These are phyloP conservation scores for Lasiodiplodia hormozganensis DNA, from an alignment of 2,329 filamentous ascomycete genomes.

Conservation along the genomic window DNA sequence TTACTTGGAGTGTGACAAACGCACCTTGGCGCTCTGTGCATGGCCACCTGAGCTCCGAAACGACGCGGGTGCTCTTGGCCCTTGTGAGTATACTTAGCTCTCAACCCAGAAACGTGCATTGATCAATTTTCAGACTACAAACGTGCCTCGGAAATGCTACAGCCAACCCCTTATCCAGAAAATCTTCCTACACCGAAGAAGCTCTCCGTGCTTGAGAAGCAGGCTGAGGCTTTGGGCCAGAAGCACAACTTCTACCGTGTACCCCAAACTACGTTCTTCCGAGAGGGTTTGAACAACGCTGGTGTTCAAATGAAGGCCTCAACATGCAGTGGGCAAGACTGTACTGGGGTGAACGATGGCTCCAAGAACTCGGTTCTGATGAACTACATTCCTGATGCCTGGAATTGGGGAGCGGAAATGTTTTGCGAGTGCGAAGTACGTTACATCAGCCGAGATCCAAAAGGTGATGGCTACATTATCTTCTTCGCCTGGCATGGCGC, in stretches of 20 bases:
- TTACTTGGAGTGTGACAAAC: constrained; percentile 65
- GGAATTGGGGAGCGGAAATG: constrained; percentile 75
- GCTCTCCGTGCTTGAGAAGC: constrained; percentile 62
- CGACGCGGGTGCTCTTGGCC: constrained; percentile 50
- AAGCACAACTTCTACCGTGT: constrained; percentile 62
- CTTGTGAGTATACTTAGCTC: constrained; percentile 54
- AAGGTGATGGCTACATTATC: constrained; percentile 63
- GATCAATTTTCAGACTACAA: constrained; percentile 59
- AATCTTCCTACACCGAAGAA: constrained; percentile 66
- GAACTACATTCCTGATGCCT: constrained; percentile 72
- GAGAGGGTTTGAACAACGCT: constrained; percentile 65
- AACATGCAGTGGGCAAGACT: constrained; percentile 67
- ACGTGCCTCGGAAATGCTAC: constrained; percentile 62
- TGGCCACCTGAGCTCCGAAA: constrained; percentile 66
- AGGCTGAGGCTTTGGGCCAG: constrained; percentile 61
- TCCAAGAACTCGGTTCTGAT: constrained; percentile 71
- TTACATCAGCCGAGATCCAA: constrained; percentile 63
- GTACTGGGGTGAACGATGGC: constrained; percentile 70
- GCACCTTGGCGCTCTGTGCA: constrained; percentile 59
- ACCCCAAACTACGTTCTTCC: constrained; percentile 69
- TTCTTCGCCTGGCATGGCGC: constrained; percentile 70
- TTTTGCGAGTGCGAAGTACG: constrained; percentile 73
- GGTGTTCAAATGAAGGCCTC: constrained; percentile 70
- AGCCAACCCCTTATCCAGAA: constrained; percentile 65
- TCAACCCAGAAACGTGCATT: not conserved